Percentiles rank a stretch among this genome's conserved stretches.
Conservation (phyloP, 352 stramenopile genomes). For the Pythium dissimile region DNA sequence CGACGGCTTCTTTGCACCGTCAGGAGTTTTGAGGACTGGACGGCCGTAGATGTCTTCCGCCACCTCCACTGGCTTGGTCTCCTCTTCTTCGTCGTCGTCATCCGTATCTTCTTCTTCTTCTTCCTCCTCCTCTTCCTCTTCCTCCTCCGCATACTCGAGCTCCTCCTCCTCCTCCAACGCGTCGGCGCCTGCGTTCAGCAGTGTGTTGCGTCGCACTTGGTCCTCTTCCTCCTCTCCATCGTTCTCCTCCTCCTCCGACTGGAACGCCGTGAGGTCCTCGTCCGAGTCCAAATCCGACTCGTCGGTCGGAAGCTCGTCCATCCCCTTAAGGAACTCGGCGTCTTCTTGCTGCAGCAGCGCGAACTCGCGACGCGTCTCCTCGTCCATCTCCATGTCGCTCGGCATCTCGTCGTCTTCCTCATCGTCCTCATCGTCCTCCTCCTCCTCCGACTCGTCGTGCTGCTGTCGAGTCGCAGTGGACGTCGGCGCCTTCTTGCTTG, state of each 20-base stretch:
- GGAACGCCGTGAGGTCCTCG: constrained; percentile 56
- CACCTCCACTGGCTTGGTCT: constrained; percentile 28
- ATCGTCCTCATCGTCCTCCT: constrained; percentile 13
- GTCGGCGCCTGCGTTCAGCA: constrained; percentile 14
- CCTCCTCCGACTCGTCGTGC: constrained; percentile 28
- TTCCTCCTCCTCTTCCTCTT: constrained; percentile 19
- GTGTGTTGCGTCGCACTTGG: constrained; percentile 47
- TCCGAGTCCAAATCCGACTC: constrained; percentile 76
- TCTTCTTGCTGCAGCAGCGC: constrained; percentile 74
- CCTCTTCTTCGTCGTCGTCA: constrained; percentile 25
- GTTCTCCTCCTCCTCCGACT: constrained; percentile 53
- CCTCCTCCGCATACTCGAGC: constrained; percentile 12
- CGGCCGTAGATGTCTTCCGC: constrained; percentile 85
- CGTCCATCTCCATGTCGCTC: constrained; percentile 70
- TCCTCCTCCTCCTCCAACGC: constrained; percentile 16
- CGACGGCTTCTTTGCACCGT: constrained; percentile 39
- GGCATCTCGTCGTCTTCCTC: constrained; percentile 24
- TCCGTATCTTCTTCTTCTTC: constrained; percentile 22
- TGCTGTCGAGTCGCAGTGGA: constrained; percentile 14
- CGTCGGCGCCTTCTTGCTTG: constrained; percentile 23
- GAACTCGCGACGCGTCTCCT: constrained; percentile 76
- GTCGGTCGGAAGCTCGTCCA: constrained; percentile 83
- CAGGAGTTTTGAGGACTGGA: constrained; percentile 48
- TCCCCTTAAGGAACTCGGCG: constrained; percentile 75
- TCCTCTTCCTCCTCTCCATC: constrained; percentile 40